Conservation (phyloP, 2,329 filamentous ascomycete species). For the Dactylellina parvicollis region DNA sequence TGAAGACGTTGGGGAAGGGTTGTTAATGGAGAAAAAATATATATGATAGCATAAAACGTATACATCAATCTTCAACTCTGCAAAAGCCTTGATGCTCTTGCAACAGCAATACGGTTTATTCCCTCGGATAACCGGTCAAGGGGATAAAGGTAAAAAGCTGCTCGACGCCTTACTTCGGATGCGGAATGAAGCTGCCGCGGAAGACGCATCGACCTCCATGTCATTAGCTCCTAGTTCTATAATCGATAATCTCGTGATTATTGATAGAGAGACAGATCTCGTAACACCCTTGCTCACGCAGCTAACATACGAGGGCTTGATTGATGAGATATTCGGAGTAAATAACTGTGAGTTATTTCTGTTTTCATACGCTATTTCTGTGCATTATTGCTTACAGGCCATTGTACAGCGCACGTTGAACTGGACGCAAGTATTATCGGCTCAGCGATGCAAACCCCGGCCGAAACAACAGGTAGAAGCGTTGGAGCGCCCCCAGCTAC, state of each 20-base stretch:
- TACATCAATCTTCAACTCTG: conserved; percentile 86
- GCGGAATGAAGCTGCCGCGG: conserved; percentile 88
- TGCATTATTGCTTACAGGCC: neutral
- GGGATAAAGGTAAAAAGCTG: conserved; percentile 88
- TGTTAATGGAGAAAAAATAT: neutral
- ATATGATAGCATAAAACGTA: conserved; percentile 75
- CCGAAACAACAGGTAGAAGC: conserved; percentile 40
- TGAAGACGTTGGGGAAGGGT: neutral
- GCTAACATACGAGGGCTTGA: conserved; percentile 92
- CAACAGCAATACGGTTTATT: conserved; percentile 93
- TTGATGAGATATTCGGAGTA: conserved; percentile 93
- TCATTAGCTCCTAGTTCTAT: conserved; percentile 85
- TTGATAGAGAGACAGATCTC: conserved; percentile 94
- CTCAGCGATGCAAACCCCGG: conserved; percentile 32
- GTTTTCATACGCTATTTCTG: neutral
- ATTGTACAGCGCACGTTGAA: conserved; percentile 74
- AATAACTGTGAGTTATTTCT: conserved; percentile 70
- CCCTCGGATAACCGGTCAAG: conserved; percentile 92
- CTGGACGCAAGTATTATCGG: conserved; percentile 68
- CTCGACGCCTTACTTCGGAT: conserved; percentile 88
- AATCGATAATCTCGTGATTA: conserved; percentile 90
- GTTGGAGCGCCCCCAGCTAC: conserved; percentile 57
- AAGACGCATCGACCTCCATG: conserved; percentile 73
- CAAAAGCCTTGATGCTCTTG: conserved; percentile 91
- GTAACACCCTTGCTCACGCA: conserved; percentile 92